A percentile compares a stretch with the other conserved stretches of the same genome.
Evolutionary conservation across 768 basidiomycete species (phyloP).

Genomic region (Tulasnella sp.): DNA sequence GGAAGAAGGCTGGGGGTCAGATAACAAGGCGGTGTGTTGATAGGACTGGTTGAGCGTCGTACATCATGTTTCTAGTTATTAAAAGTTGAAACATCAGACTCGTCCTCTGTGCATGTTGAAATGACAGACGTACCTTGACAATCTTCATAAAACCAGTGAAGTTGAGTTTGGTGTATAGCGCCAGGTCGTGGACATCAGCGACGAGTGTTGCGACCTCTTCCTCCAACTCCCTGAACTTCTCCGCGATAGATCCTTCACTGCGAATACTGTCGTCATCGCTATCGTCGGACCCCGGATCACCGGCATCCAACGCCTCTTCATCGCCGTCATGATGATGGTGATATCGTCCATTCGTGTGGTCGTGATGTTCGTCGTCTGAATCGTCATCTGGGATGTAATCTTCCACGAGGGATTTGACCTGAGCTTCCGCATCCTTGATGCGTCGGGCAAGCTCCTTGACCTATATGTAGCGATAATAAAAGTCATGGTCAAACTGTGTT

Average conservation of each 20-base stretch:
- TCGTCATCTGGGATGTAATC: conserved; percentile 16
- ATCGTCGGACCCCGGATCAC: conserved; percentile 17
- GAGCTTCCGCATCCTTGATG: conserved; percentile 16
- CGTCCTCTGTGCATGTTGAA: background rate
- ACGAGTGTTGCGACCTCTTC: conserved; percentile 93
- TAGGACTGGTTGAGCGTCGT: conserved; percentile 22
- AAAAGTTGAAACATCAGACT: conserved; percentile 1
- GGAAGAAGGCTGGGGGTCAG: background rate
- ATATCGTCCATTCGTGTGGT: background rate
- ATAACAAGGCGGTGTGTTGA: background rate
- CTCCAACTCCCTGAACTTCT: conserved; percentile 75
- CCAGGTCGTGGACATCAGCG: conserved; percentile 72
- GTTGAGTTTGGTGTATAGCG: conserved; percentile 91
- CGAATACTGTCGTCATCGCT: conserved; percentile 38
- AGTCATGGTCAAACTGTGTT: too few relatives aligned
- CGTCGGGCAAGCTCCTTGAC: conserved; percentile 16
- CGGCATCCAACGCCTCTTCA: conserved; percentile 17
- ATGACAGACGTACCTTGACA: conserved; percentile 52
- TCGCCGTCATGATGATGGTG: background rate
- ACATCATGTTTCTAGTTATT: conserved; percentile 82
- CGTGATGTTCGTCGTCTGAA: conserved; percentile 9
- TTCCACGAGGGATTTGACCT: conserved; percentile 15
- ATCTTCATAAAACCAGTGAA: conserved; percentile 99
- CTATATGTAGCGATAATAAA: too few relatives aligned
- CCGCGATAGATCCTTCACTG: conserved; percentile 64